A percentile compares a stretch with the other conserved stretches of the same genome.
phyloP scores from a whole-genome alignment of 1,139 yeast species.

The Kodamaea plutei region DNA sequence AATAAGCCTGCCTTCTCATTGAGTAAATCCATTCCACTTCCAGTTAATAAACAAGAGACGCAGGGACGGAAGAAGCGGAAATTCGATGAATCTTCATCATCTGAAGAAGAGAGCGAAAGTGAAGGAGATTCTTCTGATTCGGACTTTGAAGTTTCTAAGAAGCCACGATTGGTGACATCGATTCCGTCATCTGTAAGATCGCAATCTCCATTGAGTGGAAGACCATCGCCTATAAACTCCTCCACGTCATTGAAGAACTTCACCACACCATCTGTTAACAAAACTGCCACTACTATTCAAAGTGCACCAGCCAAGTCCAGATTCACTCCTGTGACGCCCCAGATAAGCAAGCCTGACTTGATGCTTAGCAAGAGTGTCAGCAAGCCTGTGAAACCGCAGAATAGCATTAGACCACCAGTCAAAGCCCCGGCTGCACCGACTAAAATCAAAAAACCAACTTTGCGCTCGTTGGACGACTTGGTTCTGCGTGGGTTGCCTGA shows the following conservation, averaged over 20 bases:
- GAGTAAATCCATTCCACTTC: too few species aligned
- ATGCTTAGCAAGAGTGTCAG: slow-evolving; percentile 7
- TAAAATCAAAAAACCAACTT: slow-evolving; percentile 24
- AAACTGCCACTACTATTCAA: slow-evolving; percentile 2
- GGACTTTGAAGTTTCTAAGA: slow-evolving; percentile 13
- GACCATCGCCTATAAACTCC: slow-evolving; percentile 3
- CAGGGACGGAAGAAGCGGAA: slow-evolving; percentile 8
- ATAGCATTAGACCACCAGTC: slow-evolving; percentile 5
- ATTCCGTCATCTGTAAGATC: slow-evolving; percentile 11
- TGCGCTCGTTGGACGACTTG: slow-evolving; percentile 55
- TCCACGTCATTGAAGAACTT: slow-evolving; percentile 1
- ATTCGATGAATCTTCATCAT: slow-evolving; percentile 10
- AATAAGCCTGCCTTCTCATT: slow-evolving; percentile 8
- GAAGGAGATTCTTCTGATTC: slow-evolving; percentile 14
- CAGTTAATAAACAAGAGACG: not conserved
- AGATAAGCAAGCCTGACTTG: not conserved
- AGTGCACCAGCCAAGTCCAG: slow-evolving; percentile 8
- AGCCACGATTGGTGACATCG: slow-evolving; percentile 14
- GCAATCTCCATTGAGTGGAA: slow-evolving; percentile 7
- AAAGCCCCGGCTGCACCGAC: slow-evolving; percentile 6
- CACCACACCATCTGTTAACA: slow-evolving; percentile 2
- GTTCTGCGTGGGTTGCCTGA: slow-evolving; percentile 61
- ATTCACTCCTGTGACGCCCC: slow-evolving; percentile 3
- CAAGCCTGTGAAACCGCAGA: slow-evolving; percentile 4
- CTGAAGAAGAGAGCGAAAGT: slow-evolving; percentile 10